Conservation (phyloP, 345 rosid genomes). For the Gossypium longicalyx region DNA sequence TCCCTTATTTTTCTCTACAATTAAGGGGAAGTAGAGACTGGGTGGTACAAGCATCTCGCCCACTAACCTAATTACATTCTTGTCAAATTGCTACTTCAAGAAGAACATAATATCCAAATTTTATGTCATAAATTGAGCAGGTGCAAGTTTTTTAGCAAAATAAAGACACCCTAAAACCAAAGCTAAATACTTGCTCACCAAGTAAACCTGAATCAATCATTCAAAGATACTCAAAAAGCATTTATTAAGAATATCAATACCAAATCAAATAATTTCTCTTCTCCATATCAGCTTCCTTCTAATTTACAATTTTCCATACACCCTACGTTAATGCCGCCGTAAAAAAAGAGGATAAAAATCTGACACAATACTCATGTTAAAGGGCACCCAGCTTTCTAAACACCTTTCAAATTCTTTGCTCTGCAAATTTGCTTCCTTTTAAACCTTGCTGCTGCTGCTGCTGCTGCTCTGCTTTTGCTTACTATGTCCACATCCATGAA, state of each 20-base stretch:
- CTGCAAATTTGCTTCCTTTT: constrained; percentile 32
- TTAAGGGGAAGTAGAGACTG: too few relatives aligned
- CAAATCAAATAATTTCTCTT: not conserved
- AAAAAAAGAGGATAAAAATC: not conserved
- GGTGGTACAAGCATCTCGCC: too few relatives aligned
- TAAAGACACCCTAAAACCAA: too few relatives aligned
- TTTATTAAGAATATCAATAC: not conserved
- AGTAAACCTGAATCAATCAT: not conserved
- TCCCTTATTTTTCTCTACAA: too few relatives aligned
- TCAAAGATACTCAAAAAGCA: too few relatives aligned
- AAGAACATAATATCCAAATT: too few relatives aligned
- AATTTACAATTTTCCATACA: not conserved
- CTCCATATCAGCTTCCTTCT: too few relatives aligned
- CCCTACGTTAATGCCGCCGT: not conserved
- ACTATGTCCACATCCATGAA: not conserved
- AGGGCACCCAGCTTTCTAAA: not conserved
- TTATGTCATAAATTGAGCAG: too few relatives aligned
- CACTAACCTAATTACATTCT: too few relatives aligned
- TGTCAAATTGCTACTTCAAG: too few relatives aligned
- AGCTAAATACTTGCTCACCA: too few relatives aligned
- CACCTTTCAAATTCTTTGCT: constrained; percentile 14
- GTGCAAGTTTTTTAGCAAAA: too few relatives aligned
- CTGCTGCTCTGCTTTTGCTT: constrained; percentile 21
- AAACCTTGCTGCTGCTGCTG: constrained; percentile 34
- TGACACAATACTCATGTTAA: not conserved